Evolutionary conservation across 371 early-diverging fungal species (phyloP), one percentile per base, ranked within the genome.

Genomic region (Mortierella sp.): DNA sequence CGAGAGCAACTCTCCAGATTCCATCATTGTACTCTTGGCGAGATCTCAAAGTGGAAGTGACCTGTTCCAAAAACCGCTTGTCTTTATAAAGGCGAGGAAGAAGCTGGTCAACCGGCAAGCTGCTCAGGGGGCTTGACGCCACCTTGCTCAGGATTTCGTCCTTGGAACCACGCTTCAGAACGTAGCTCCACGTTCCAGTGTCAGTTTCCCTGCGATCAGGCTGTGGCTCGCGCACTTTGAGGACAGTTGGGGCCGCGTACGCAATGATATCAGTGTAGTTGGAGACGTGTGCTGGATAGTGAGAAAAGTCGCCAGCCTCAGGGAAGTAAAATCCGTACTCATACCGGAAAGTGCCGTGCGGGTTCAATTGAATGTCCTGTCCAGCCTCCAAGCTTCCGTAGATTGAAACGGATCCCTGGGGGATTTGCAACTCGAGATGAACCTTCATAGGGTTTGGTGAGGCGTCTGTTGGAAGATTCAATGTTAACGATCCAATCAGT

Each of bases 291-390:
- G 85, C 80, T 10, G 89, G 81, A 14, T 81, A 73, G 47, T 84
- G 80, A 5, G 69, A 48, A 48, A 72, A 87, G 1, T 80, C 57
- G 6, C 89, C 89, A 30, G 64, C 58, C 5, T 64, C 54, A 9
- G 87, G 87, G 72, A 88, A 88, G 54, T 88, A 88, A 49, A 88
- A 88, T 18, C 70, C 65, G 24, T 74, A 74, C 55, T 69, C 70
- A 47, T 69, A 74, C 47, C 69, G 65, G 62, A 65, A 74, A 8
- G 58, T 64, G 13, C 54, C 62, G 43, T 74, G 66, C 13, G 65
- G 58, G 0, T 18, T 12, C 24, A 74, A 30, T n/a, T 58, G 49
- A 9, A 74, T 61, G 18, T 74, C 76, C 23, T 74, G 69, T 23
- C 62, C 65, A 3, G 76, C 26, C 34, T 65, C 61, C 28, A 74